Evolutionary conservation across 257 asterid genomes (phyloP), one percentile per base, ranked within the genome.

Genomic region (Euphrasia confusa): DNA sequence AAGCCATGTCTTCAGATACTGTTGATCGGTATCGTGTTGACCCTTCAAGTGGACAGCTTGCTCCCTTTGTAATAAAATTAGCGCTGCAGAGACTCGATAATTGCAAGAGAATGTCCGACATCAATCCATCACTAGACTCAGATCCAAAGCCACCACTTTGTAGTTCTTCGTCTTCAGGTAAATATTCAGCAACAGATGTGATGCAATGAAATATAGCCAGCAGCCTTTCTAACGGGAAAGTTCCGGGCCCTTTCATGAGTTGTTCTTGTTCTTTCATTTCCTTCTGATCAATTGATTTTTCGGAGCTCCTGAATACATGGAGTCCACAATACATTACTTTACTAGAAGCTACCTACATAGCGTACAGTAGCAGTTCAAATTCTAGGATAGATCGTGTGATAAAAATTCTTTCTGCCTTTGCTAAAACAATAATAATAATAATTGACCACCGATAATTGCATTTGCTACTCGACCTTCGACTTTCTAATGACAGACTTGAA

Each of bases 11-110:
- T 77, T 93, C 97, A 17, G 94, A 82, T 28, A 85, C 80, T 33
- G 79, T 77, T 59, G 94, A 83, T 64, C 97, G 89, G 65, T 89
- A 89, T 44, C 97, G 83, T 58, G 80, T 79, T 9, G 94, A 78
- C 65, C 99, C 99, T 79, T 93, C 99, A 63, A 93, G 75, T 7
- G 97, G 95, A 61, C 99, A 89, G 80, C 92, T 93, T 65, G 79
- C 81, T 37, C 97, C 95, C 83, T 84, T 85, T 61, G 84, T 79
- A 65, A 93, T 87, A 63, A 89, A 93, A 75, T 83, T 93, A 68
- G 96, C 95, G 73, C 81, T 84, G 76, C 95, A 87, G 44, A 93
- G 82, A 76, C 99, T 93, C 45, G 99, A 89, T 63, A 89, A 49
- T 78, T 93, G 97, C 80, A 89, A 78, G 64, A 93, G 94, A 78